Evolutionary conservation across 2,329 filamentous ascomycete genomes (phyloP).

Genomic region (Fusarium anguioides): DNA sequence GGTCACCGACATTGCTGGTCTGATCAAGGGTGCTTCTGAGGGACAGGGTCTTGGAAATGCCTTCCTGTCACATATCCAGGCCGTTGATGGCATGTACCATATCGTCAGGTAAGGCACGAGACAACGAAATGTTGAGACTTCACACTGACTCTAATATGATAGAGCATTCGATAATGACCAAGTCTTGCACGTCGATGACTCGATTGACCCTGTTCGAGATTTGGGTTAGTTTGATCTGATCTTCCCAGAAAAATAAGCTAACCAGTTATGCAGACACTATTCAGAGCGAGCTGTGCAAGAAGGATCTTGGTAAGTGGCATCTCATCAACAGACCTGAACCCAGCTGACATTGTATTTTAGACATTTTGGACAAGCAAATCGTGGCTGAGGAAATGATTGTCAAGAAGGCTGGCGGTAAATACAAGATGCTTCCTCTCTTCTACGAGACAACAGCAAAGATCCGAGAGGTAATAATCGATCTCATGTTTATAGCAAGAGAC

Average conservation of each 20-base stretch:
- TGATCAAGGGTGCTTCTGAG: constrained; percentile 58
- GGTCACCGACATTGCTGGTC: constrained; percentile 58
- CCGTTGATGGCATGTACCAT: constrained; percentile 59
- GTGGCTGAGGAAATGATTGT: constrained; percentile 55
- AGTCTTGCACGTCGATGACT: constrained; percentile 59
- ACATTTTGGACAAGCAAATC: constrained; percentile 54
- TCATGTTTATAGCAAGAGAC: rapidly evolving
- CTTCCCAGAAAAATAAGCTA: constrained; percentile 3
- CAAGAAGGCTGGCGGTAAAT: constrained; percentile 57
- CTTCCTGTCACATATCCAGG: constrained; percentile 59
- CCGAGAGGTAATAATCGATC: constrained; percentile 32
- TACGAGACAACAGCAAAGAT: constrained; percentile 57
- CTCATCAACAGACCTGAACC: rapidly evolving
- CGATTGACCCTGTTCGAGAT: constrained; percentile 57
- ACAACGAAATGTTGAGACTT: rapidly evolving
- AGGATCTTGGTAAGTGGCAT: constrained; percentile 47
- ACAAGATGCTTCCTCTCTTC: constrained; percentile 59
- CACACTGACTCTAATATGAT: constrained; percentile 9
- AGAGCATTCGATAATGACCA: constrained; percentile 59
- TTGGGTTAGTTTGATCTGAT: constrained; percentile 48
- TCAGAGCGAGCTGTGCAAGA: constrained; percentile 50
- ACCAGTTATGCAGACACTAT: constrained; percentile 35
- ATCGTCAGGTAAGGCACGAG: constrained; percentile 53
- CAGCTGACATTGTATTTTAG: constrained; percentile 28
- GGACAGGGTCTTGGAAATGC: constrained; percentile 59